These are phyloP conservation scores for Leccinum broughii DNA, from an alignment of 768 basidiomycete genomes.

Conservation along the genomic window DNA sequence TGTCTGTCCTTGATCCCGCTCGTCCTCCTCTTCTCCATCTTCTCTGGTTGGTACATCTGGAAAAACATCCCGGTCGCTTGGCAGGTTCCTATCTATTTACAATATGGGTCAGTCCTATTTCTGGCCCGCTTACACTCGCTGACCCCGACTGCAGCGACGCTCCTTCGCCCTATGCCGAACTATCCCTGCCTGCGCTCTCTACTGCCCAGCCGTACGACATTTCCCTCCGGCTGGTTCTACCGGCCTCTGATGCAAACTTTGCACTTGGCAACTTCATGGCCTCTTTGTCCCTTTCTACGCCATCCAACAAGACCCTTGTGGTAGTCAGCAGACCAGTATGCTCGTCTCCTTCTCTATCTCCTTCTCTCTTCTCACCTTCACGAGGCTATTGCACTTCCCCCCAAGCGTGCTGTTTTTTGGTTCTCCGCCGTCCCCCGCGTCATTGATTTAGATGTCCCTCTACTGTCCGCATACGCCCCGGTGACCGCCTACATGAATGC, in stretches of 20 bases:
- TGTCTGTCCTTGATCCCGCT: slow-evolving; percentile 64
- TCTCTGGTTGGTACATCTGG: slow-evolving; percentile 77
- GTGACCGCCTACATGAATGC: slow-evolving; percentile 52
- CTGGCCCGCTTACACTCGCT: neutral
- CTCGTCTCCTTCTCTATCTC: slow-evolving; percentile 8
- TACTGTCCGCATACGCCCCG: slow-evolving; percentile 56
- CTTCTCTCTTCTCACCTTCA: slow-evolving; percentile 11
- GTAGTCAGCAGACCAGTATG: slow-evolving; percentile 66
- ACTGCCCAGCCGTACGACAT: slow-evolving; percentile 74
- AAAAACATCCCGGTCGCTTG: slow-evolving; percentile 67
- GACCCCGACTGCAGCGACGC: slow-evolving; percentile 52
- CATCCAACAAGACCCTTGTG: slow-evolving; percentile 62
- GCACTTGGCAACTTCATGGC: slow-evolving; percentile 87
- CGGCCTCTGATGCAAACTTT: slow-evolving; percentile 64
- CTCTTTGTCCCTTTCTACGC: slow-evolving; percentile 55
- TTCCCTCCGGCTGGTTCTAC: slow-evolving; percentile 63
- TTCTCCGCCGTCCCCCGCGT: slow-evolving; percentile 42
- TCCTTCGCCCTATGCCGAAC: slow-evolving; percentile 59
- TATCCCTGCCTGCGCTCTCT: slow-evolving; percentile 50
- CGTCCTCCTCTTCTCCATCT: slow-evolving; percentile 55
- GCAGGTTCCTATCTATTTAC: slow-evolving; percentile 66
- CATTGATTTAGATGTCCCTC: slow-evolving; percentile 51
- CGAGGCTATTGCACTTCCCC: slow-evolving; percentile 61
- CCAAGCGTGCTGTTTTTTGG: slow-evolving; percentile 31
- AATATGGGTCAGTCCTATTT: slow-evolving; percentile 67